Percentiles rank a stretch among this genome's conserved stretches.
Conservation (phyloP, 805 yeast species). For the Wickerhamiella occidentalis region DNA sequence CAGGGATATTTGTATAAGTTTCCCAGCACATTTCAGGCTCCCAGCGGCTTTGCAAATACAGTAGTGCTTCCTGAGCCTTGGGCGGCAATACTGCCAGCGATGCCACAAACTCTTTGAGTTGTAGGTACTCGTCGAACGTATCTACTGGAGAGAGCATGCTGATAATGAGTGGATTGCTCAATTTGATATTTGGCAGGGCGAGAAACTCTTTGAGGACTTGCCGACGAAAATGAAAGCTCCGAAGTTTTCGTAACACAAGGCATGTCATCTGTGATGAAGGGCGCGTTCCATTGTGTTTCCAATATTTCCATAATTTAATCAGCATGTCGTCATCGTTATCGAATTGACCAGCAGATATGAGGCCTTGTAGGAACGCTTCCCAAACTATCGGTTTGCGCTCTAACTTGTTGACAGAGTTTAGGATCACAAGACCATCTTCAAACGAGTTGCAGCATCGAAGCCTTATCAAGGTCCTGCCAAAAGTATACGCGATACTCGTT, state of each 20-base stretch:
- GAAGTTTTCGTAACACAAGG: constrained; percentile 13
- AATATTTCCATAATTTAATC: constrained; percentile 13
- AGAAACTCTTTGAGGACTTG: constrained; percentile 9
- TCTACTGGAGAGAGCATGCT: constrained; percentile 10
- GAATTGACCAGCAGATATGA: constrained; percentile 17
- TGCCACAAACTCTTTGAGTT: background rate
- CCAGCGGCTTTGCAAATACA: constrained; percentile 22
- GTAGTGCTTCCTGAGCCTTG: constrained; percentile 24
- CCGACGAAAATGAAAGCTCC: constrained; percentile 10
- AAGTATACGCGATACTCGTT: constrained; percentile 15
- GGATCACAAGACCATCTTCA: constrained; percentile 13
- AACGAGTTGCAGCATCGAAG: constrained; percentile 13
- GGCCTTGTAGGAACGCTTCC: constrained; percentile 19
- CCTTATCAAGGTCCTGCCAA: constrained; percentile 13
- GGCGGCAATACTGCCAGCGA: constrained; percentile 3
- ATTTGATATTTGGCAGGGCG: background rate
- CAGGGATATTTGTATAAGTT: constrained; percentile 23
- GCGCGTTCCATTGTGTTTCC: constrained; percentile 17
- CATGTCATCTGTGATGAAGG: constrained; percentile 11
- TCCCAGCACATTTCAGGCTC: constrained; percentile 24
- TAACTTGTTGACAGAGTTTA: constrained; percentile 9
- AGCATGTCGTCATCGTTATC: constrained; percentile 16
- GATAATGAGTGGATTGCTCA: background rate
- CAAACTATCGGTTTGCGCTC: constrained; percentile 19
- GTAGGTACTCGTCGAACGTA: constrained; percentile 10